Percentiles rank a stretch among this genome's conserved stretches.
Evolutionary conservation across 371 early-diverging fungal genomes (phyloP).

Genomic region (Apophysomyces variabilis): DNA sequence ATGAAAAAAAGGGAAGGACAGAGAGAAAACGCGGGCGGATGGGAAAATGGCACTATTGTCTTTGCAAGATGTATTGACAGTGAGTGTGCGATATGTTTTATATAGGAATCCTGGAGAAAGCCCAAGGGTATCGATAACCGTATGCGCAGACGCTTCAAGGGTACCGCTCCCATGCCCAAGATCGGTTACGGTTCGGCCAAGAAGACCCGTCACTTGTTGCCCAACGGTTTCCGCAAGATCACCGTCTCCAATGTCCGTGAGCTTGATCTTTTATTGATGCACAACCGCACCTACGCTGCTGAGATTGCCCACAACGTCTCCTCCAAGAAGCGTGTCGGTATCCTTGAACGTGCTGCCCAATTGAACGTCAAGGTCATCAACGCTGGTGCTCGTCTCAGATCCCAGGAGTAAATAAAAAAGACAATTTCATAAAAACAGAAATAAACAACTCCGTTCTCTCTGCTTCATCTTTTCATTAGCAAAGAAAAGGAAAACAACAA

Average conservation of each 20-base stretch:
- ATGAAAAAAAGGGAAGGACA: too few relatives aligned
- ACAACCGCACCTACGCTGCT: conserved; percentile 99
- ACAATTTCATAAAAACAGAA: conserved; percentile 17
- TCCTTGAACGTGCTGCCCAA: conserved; percentile 97
- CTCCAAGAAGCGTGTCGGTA: conserved; percentile 96
- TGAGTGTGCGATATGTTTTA: neutral
- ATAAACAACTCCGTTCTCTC: too few relatives aligned
- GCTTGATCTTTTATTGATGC: conserved; percentile 97
- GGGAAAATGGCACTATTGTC: neutral
- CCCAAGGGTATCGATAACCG: conserved; percentile 99
- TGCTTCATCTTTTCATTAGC: too few relatives aligned
- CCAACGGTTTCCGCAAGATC: conserved; percentile 99
- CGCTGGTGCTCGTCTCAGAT: conserved; percentile 94
- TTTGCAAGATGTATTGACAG: neutral
- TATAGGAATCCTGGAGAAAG: conserved; percentile 98
- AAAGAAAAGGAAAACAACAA: too few relatives aligned
- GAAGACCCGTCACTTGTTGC: conserved; percentile 95
- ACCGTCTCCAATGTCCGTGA: conserved; percentile 95
- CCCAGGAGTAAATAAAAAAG: conserved; percentile 73
- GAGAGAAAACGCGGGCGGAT: too few relatives aligned
- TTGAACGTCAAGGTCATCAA: conserved; percentile 98
- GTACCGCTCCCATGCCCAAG: conserved; percentile 99
- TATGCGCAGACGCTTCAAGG: conserved; percentile 99
- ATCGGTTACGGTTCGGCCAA: conserved; percentile 99
- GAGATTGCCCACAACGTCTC: conserved; percentile 99